Evolutionary conservation across 805 yeast species (phyloP).

Genomic region (Spathaspora sp.): DNA sequence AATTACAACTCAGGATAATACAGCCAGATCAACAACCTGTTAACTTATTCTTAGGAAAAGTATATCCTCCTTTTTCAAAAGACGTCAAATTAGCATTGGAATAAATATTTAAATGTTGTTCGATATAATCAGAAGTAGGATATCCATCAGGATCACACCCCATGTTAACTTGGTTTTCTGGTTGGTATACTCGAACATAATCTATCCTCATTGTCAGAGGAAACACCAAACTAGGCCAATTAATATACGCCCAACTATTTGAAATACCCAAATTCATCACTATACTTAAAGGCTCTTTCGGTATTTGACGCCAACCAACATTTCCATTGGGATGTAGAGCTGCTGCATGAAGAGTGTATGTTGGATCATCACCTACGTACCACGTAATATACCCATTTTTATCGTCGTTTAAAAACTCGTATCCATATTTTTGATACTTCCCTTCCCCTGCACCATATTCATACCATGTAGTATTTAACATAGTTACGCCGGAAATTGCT

Average conservation of each 20-base stretch:
- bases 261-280: conserved; percentile 84
- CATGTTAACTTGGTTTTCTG: conserved; percentile 48
- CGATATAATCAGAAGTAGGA: conserved; percentile 81
- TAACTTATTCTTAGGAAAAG: conserved; percentile 31
- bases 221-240: conserved; percentile 75
- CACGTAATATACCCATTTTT: conserved; percentile 72
- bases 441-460: conserved; percentile 50
- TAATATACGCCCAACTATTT: conserved; percentile 85
- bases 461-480: conserved; percentile 79
- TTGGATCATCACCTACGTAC: conserved; percentile 75
- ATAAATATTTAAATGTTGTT: conserved; percentile 64
- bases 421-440: conserved; percentile 68
- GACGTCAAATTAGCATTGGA: conserved; percentile 58
- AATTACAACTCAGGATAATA: neutral
- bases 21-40: conserved; percentile 6
- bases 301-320: conserved; percentile 69
- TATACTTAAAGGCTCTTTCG: conserved; percentile 89
- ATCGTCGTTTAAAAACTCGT: conserved; percentile 70
- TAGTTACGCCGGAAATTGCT: conserved; percentile 79
- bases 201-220: conserved; percentile 75
- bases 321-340: conserved; percentile 88
- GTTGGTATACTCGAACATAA: conserved; percentile 85
- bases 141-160: conserved; percentile 81
- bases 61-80: conserved; percentile 71
- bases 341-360: conserved; percentile 62